Conservation (phyloP, 306 rosid species). For the Oxytropis ochrocephala region DNA sequence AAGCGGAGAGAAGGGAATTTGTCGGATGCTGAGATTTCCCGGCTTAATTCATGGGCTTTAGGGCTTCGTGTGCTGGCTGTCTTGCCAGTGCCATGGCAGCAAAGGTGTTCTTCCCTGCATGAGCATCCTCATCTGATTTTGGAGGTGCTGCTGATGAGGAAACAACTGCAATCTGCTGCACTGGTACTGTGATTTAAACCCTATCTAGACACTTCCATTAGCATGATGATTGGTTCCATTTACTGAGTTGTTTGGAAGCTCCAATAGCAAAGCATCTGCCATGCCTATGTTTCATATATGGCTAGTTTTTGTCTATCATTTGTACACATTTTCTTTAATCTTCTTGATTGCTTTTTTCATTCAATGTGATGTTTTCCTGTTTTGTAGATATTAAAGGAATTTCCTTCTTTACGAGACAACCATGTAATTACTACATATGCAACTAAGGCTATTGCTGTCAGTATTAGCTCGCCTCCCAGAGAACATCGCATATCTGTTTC, state of each 20-base stretch:
- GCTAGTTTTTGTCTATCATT: neutral
- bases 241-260: neutral
- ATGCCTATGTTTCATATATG: neutral
- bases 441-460: slow-evolving; percentile 75
- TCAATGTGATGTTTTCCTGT: slow-evolving; percentile 8
- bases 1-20: slow-evolving; percentile 98
- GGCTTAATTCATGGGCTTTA: slow-evolving; percentile 97
- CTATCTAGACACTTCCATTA: slow-evolving; percentile 16
- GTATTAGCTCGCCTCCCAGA: slow-evolving; percentile 78
- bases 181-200: slow-evolving; percentile 47
- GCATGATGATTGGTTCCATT: neutral
- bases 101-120: slow-evolving; percentile 92
- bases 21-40: slow-evolving; percentile 73
- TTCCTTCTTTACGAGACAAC: slow-evolving; percentile 82
- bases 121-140: slow-evolving; percentile 89
- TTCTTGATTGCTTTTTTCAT: slow-evolving; percentile 12
- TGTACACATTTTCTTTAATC: slow-evolving; percentile 2
- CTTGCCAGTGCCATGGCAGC: slow-evolving; percentile 97
- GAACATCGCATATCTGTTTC: slow-evolving; percentile 86
- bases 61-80: slow-evolving; percentile 95
- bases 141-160: slow-evolving; percentile 96
- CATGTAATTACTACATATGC: slow-evolving; percentile 64
- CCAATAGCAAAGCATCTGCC: neutral
- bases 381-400: slow-evolving; percentile 80
- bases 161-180: slow-evolving; percentile 88